These are phyloP conservation scores for Nitzschia sp. DNA, from an alignment of 108 stramenopile species.

Conservation along the genomic window DNA sequence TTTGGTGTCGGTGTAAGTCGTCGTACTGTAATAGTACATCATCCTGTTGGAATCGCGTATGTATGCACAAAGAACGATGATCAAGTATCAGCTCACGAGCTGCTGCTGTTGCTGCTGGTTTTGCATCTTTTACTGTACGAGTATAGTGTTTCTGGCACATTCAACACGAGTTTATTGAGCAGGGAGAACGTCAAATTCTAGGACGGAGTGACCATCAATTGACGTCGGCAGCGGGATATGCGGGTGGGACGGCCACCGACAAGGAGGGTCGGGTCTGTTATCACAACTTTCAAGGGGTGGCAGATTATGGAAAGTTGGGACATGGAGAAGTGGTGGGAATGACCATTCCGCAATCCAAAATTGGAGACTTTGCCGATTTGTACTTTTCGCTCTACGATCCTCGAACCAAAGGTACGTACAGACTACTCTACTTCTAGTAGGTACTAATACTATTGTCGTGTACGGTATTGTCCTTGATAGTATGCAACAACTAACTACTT, in stretches of 20 bases:
- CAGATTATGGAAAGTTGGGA: slow-evolving; percentile 87
- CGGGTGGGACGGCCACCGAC: slow-evolving; percentile 65
- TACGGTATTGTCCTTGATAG: too few relatives aligned
- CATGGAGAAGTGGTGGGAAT: slow-evolving; percentile 90
- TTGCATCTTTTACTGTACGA: background rate
- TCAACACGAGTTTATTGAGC: slow-evolving; percentile 88
- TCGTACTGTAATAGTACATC: too few relatives aligned
- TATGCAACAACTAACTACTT: too few relatives aligned
- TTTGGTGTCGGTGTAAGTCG: slow-evolving; percentile 39
- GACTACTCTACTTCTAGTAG: too few relatives aligned
- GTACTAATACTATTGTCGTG: too few relatives aligned
- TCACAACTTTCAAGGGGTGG: slow-evolving; percentile 76
- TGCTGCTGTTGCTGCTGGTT: background rate
- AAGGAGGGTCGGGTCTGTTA: slow-evolving; percentile 77
- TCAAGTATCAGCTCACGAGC: too few relatives aligned
- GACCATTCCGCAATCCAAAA: slow-evolving; percentile 56
- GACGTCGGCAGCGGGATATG: slow-evolving; percentile 86
- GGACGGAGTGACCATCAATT: slow-evolving; percentile 56
- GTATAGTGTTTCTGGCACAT: slow-evolving; percentile 79
- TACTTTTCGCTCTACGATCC: slow-evolving; percentile 80
- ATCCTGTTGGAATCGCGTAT: too few relatives aligned
- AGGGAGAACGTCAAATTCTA: slow-evolving; percentile 76
- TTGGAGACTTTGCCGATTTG: slow-evolving; percentile 75
- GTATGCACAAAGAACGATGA: too few relatives aligned
- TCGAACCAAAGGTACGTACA: slow-evolving; percentile 56